Evolutionary conservation across 768 basidiomycete genomes (phyloP).

Genomic region (Gelatoporia subvermispora): DNA sequence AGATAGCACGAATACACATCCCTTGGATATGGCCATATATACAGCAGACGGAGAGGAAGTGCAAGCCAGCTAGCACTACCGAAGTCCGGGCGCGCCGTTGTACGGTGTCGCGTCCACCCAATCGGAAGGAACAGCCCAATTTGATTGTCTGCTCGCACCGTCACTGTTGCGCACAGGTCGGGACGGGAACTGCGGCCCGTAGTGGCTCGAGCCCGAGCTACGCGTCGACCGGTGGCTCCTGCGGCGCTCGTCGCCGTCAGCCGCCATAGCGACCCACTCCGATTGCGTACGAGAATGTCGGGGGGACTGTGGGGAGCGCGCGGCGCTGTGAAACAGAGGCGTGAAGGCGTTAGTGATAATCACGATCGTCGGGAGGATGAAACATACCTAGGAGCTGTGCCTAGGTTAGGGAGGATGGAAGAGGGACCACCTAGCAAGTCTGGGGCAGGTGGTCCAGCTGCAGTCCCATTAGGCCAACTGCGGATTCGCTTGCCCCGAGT

Average conservation of each 20-base stretch:
- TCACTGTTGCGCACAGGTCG: conserved; percentile 5
- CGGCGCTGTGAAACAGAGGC: not conserved
- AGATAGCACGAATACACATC: too few species aligned
- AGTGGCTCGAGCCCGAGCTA: conserved; percentile 2
- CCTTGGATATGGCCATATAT: too few species aligned
- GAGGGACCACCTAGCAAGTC: conserved; percentile 7
- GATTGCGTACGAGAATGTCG: conserved; percentile 2
- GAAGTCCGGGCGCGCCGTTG: conserved; percentile 26
- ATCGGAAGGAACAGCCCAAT: not conserved
- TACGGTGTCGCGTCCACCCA: conserved; percentile 46
- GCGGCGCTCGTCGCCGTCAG: not conserved
- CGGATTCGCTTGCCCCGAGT: not conserved
- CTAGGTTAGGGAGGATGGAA: too few species aligned
- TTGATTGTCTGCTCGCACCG: too few species aligned
- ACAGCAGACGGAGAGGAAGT: too few species aligned
- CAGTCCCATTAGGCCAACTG: too few species aligned
- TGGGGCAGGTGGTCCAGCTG: not conserved
- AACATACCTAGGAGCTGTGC: not conserved
- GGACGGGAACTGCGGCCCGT: conserved; percentile 12
- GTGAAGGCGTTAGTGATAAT: not conserved
- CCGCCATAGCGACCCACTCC: not conserved
- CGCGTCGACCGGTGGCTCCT: not conserved
- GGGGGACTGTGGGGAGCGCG: conserved; percentile 2
- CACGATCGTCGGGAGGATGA: not conserved
- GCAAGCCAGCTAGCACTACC: too few species aligned